Conservation (phyloP, 306 rosid genomes). For the Castanea crenata region DNA sequence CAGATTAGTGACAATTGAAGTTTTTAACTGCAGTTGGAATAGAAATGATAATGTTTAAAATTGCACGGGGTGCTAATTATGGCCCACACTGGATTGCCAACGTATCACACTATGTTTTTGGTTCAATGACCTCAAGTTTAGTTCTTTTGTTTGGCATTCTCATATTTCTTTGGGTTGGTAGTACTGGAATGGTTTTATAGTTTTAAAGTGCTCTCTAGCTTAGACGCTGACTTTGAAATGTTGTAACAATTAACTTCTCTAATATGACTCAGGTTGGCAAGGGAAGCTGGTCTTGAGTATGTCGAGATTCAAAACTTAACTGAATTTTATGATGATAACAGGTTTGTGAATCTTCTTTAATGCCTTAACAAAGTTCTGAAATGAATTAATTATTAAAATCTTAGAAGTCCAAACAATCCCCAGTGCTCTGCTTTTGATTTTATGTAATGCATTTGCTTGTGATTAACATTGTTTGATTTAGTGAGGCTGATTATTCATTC, state of each 20-base stretch:
- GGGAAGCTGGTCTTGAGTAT: slow-evolving; percentile 98
- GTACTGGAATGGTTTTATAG: background rate
- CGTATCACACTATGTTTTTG: background rate
- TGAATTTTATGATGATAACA: slow-evolving; percentile 90
- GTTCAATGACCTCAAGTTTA: slow-evolving; percentile 9
- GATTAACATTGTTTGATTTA: background rate
- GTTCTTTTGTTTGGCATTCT: background rate
- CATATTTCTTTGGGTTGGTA: background rate
- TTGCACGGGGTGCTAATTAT: background rate
- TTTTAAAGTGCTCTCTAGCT: background rate
- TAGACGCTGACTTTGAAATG: background rate
- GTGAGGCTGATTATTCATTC: slow-evolving; percentile 22
- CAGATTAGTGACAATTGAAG: slow-evolving; percentile 2
- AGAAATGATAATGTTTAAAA: background rate
- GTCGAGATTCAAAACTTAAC: slow-evolving; percentile 93
- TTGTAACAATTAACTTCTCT: background rate
- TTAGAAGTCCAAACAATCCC: background rate
- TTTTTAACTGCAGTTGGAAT: slow-evolving; percentile 1
- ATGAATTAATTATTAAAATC: background rate
- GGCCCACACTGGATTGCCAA: background rate
- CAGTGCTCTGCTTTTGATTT: background rate
- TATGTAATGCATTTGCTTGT: background rate
- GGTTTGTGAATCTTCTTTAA: slow-evolving; percentile 41
- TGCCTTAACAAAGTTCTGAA: background rate
- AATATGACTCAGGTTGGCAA: slow-evolving; percentile 65